A percentile compares a stretch with the other conserved stretches of the same genome.
phyloP scores from a whole-genome alignment of 2,329 filamentous ascomycete species.

The Colletotrichum sp. region DNA sequence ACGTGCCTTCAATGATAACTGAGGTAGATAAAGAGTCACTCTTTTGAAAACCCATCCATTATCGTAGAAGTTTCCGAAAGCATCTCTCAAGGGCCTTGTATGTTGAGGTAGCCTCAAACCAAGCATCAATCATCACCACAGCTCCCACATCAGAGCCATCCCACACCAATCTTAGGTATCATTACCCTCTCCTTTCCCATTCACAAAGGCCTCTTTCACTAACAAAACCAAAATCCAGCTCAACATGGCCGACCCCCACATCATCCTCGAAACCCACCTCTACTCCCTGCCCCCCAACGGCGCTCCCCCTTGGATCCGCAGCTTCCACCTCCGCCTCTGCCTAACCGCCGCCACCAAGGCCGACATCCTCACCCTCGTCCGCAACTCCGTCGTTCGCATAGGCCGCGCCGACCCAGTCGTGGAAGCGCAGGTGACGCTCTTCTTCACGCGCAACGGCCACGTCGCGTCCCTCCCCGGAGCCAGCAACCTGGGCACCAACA shows the following conservation, averaged over 20 bases:
- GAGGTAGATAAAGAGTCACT: background rate
- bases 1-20: background rate
- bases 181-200: background rate
- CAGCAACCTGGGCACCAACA: background rate
- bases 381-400: background rate
- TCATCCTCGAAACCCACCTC: conserved; percentile 11
- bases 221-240: background rate
- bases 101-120: background rate
- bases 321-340: conserved; percentile 9
- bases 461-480: background rate
- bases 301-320: background rate
- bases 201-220: background rate
- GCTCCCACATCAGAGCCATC: background rate
- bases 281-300: background rate
- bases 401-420: conserved; percentile 7
- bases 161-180: background rate
- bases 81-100: background rate
- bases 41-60: background rate
- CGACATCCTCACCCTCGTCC: conserved; percentile 1
- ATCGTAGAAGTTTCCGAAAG: background rate
- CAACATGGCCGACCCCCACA: background rate
- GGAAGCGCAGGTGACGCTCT: conserved; percentile 9
- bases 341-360: background rate
- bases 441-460: conserved; percentile 2
- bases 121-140: background rate